A percentile compares a stretch with the other conserved stretches of the same genome.
These are phyloP conservation scores for Asterophora parasitica DNA, from an alignment of 768 basidiomycete genomes.

Conservation along the genomic window DNA sequence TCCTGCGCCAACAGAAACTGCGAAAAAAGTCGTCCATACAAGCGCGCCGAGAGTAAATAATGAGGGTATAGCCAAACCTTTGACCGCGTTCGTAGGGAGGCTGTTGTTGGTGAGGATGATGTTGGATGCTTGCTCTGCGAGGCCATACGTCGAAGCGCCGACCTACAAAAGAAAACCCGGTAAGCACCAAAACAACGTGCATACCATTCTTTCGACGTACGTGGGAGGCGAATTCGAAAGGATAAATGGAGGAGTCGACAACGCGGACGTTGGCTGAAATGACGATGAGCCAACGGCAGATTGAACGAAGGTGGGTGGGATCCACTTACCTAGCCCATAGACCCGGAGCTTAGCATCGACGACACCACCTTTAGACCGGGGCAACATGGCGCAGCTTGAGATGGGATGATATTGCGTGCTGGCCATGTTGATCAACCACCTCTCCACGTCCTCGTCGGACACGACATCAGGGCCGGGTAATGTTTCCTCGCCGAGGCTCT, in stretches of 20 bases:
- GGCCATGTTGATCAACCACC: conserved; percentile 40
- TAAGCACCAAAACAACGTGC: not conserved
- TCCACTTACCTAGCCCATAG: conserved; percentile 39
- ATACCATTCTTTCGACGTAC: conserved; percentile 11
- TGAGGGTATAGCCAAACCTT: conserved; percentile 2
- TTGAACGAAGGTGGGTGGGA: not conserved
- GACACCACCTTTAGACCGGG: conserved; percentile 47
- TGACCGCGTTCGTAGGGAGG: not conserved
- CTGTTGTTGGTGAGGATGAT: conserved; percentile 26
- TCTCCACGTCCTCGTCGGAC: conserved; percentile 53
- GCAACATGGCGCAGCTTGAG: conserved; percentile 54
- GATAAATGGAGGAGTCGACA: conserved; percentile 19
- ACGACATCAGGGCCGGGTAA: conserved; percentile 43
- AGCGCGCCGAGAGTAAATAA: not conserved
- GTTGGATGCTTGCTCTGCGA: conserved; percentile 36
- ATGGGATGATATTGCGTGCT: conserved; percentile 59
- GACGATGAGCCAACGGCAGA: not conserved
- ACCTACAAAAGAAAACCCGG: conserved; percentile 6
- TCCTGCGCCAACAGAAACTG: conserved; percentile 4
- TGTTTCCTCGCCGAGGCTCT: conserved; percentile 37
- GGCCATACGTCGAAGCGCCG: conserved; percentile 19
- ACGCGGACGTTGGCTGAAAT: conserved; percentile 40
- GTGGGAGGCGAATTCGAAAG: conserved; percentile 20
- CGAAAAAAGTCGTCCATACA: conserved; percentile 4
- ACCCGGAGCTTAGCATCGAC: conserved; percentile 51